phyloP scores from a whole-genome alignment of 2,329 filamentous ascomycete genomes.

The Verticillium tricorpus region DNA sequence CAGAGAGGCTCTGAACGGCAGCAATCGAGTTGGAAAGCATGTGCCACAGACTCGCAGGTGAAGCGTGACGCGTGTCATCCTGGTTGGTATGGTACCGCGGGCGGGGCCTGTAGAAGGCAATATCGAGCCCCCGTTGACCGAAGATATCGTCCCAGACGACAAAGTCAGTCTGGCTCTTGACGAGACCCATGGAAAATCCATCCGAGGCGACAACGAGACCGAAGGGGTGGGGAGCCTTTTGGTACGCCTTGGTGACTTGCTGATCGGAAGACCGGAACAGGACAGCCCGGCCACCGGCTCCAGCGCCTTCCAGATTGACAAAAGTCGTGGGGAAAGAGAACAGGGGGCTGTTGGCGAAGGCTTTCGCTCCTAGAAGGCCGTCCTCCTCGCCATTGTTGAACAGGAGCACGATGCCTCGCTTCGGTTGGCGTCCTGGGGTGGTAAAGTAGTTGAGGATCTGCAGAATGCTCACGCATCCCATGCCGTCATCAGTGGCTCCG shows the following conservation, averaged over 20 bases:
- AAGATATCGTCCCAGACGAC: constrained; percentile 72
- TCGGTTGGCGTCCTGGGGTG: constrained; percentile 63
- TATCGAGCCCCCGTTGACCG: constrained; percentile 77
- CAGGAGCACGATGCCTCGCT: constrained; percentile 74
- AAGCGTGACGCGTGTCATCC: constrained; percentile 78
- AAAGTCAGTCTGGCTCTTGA: constrained; percentile 88
- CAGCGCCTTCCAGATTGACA: constrained; percentile 90
- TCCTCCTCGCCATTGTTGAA: constrained; percentile 98
- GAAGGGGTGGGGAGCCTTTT: constrained; percentile 68
- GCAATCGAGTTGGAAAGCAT: constrained; percentile 84
- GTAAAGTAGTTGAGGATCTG: constrained; percentile 88
- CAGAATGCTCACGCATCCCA: constrained; percentile 80
- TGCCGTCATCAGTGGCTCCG: constrained; percentile 90
- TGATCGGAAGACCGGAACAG: constrained; percentile 86
- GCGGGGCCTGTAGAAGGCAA: constrained; percentile 86
- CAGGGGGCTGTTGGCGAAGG: constrained; percentile 78
- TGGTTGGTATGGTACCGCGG: constrained; percentile 87
- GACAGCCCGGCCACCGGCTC: constrained; percentile 81
- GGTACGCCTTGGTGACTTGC: constrained; percentile 78
- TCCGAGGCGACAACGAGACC: constrained; percentile 79
- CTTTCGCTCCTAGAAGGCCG: constrained; percentile 79
- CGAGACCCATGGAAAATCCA: constrained; percentile 73
- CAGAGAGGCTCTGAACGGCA: constrained; percentile 68
- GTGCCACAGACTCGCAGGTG: constrained; percentile 73
- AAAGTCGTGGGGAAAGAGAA: constrained; percentile 81